Evolutionary conservation across 805 yeast genomes (phyloP), one percentile per base, ranked within the genome.

Genomic region (Citeromyces matritensis): DNA sequence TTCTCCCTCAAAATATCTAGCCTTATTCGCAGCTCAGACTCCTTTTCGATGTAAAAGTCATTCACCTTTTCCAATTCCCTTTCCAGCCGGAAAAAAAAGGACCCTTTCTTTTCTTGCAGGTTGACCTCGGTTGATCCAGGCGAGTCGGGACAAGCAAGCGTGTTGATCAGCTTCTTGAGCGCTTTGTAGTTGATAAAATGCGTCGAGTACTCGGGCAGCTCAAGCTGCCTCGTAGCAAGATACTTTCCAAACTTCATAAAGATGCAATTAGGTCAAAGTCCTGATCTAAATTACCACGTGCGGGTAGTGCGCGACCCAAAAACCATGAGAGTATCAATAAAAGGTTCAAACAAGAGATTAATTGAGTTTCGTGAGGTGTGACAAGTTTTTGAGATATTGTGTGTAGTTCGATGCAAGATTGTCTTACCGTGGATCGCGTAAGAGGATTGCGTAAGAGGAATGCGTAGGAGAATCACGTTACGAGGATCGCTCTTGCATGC

Each of bases 11-110:
- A 57, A 28, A 84, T 69, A 39, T 86, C 88, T 33, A 86, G 60
- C 41, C 86, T 69, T 34, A 84, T 64, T 40, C 79, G 73, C 44
- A 91, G 65, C 48, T 85, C 93, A 3, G 91, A 74, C 51, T 91
- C 97, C 48, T 85, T 88, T 47, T 83, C 93, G 27, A 85, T 56
- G 49, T 91, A 91, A 49, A 83, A 88, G n/a, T 73, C 65, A 51
- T 93, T 88, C 34, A 91, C 96, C 49, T 88, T 91, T 46, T 91
- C 98, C 42, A 91, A 63, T 49, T 91, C 98, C 46, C 98, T 71
- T 49, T 91, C 98, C 23, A 91, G 63, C 43, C 82, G 69, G 60
- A 91, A 91, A 57, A 80, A 80, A 45, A 80, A 80, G 2, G 91
- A 74, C 4, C 95, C 86, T 54, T 84, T 86, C 55, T 84, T 85